A percentile compares a stretch with the other conserved stretches of the same genome.
Evolutionary conservation across 2,329 filamentous ascomycete genomes (phyloP).

Genomic region (Cylindrodendrum hubeiense): DNA sequence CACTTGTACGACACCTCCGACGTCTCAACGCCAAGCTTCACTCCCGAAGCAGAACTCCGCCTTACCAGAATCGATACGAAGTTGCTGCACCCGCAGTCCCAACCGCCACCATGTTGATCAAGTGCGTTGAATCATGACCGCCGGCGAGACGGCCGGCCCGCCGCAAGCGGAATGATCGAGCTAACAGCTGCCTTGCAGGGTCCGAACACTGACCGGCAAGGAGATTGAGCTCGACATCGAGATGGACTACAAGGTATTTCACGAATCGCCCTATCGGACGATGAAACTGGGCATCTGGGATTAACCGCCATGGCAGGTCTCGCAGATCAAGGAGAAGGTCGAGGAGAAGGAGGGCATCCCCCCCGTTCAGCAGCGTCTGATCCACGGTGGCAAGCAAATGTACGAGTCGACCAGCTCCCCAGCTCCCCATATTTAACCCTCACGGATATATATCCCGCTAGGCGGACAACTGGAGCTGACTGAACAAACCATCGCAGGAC

Average conservation of each 20-base stretch:
- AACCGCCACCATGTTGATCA: slow-evolving; percentile 60
- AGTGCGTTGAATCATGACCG: slow-evolving; percentile 52
- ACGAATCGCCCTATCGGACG: background rate
- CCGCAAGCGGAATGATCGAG: slow-evolving; percentile 21
- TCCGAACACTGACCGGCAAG: slow-evolving; percentile 97
- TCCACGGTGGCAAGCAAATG: slow-evolving; percentile 99
- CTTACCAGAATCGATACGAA: slow-evolving; percentile 10
- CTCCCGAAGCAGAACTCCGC: background rate
- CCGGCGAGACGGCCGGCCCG: slow-evolving; percentile 6
- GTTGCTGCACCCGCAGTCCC: background rate
- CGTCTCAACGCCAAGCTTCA: background rate
- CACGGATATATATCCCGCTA: background rate
- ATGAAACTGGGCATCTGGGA: background rate
- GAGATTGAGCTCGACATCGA: slow-evolving; percentile 99
- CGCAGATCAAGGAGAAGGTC: slow-evolving; percentile 97
- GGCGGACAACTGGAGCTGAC: slow-evolving; percentile 18
- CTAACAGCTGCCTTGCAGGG: slow-evolving; percentile 66
- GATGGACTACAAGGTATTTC: slow-evolving; percentile 86
- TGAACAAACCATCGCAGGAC: slow-evolving; percentile 67
- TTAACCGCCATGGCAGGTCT: slow-evolving; percentile 71
- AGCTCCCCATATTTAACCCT: background rate
- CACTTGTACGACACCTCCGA: slow-evolving; percentile 14
- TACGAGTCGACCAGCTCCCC: slow-evolving; percentile 58
- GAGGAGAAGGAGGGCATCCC: slow-evolving; percentile 99
- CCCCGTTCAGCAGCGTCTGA: slow-evolving; percentile 94